phyloP scores from a whole-genome alignment of 2,329 filamentous ascomycete genomes.

The Aspergillus sp. region DNA sequence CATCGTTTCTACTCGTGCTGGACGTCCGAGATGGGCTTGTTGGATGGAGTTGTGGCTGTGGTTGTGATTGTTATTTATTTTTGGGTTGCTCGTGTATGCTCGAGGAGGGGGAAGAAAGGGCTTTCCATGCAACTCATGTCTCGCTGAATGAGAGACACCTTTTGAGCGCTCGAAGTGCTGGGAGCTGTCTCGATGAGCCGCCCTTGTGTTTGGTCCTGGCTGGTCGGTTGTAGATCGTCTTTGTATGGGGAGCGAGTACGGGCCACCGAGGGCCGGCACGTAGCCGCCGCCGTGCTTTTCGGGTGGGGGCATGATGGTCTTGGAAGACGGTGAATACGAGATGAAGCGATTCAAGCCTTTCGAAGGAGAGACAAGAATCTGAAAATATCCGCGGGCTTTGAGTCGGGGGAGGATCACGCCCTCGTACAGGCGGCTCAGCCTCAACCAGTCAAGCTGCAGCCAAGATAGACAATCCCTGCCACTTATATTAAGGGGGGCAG shows the following conservation, averaged over 20 bases:
- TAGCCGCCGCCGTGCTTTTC: background rate
- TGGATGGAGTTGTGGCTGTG: background rate
- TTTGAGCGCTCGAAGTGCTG: too few relatives aligned
- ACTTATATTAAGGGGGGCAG: background rate
- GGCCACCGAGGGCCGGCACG: background rate
- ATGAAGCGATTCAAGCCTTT: background rate
- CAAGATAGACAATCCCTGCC: background rate
- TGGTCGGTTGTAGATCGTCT: background rate
- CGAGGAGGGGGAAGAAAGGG: background rate
- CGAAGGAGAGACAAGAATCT: background rate
- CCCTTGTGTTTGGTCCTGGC: background rate
- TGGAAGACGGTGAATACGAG: background rate
- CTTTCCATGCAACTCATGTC: background rate
- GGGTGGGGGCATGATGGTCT: background rate
- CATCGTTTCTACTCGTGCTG: background rate
- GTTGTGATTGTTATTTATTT: background rate
- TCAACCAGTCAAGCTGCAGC: background rate
- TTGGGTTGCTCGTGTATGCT: too few relatives aligned
- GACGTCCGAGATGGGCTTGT: background rate
- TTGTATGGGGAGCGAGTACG: background rate
- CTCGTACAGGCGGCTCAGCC: background rate
- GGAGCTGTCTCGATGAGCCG: background rate
- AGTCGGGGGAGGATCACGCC: background rate
- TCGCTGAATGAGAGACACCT: background rate
- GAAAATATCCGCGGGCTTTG: background rate